Evolutionary conservation across 768 basidiomycete genomes (phyloP).

Genomic region (Astraeus odoratus): DNA sequence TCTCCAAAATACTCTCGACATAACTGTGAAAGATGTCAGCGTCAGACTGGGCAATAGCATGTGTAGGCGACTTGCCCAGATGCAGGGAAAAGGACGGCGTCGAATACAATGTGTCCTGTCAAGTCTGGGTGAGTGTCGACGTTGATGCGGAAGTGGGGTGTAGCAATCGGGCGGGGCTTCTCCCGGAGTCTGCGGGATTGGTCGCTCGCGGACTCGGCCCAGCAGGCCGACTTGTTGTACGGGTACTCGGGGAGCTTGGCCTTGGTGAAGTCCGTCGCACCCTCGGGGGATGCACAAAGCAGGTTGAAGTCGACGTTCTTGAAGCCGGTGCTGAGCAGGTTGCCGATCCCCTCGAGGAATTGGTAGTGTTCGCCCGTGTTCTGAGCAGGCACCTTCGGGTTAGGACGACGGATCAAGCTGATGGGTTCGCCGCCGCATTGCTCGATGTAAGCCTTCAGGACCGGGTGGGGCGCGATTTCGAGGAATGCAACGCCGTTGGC

Average conservation of each 20-base stretch:
- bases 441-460: slow-evolving; percentile 28
- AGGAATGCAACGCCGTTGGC: slow-evolving; percentile 23
- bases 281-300: slow-evolving; percentile 19
- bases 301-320: slow-evolving; percentile 23
- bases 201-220: slow-evolving; percentile 20
- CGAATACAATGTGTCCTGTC: slow-evolving; percentile 38
- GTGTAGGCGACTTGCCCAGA: slow-evolving; percentile 32
- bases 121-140: slow-evolving; percentile 29
- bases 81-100: slow-evolving; percentile 41
- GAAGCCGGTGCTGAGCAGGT: slow-evolving; percentile 25
- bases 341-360: slow-evolving; percentile 26
- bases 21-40: slow-evolving; percentile 14
- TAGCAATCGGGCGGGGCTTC: slow-evolving; percentile 31
- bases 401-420: slow-evolving; percentile 27
- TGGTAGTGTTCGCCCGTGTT: slow-evolving; percentile 29
- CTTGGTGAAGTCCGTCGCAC: slow-evolving; percentile 15
- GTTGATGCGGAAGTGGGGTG: slow-evolving; percentile 29
- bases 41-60: background rate
- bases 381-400: slow-evolving; percentile 22
- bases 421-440: slow-evolving; percentile 29
- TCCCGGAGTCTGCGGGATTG: slow-evolving; percentile 20
- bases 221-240: slow-evolving; percentile 22
- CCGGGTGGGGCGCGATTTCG: slow-evolving; percentile 30
- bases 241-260: slow-evolving; percentile 25
- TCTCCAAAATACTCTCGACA: slow-evolving; percentile 26